Percentiles rank a stretch among this genome's conserved stretches.
phyloP scores from a whole-genome alignment of 176 grass and related monocot genomes.

The Pharus latifolius region DNA sequence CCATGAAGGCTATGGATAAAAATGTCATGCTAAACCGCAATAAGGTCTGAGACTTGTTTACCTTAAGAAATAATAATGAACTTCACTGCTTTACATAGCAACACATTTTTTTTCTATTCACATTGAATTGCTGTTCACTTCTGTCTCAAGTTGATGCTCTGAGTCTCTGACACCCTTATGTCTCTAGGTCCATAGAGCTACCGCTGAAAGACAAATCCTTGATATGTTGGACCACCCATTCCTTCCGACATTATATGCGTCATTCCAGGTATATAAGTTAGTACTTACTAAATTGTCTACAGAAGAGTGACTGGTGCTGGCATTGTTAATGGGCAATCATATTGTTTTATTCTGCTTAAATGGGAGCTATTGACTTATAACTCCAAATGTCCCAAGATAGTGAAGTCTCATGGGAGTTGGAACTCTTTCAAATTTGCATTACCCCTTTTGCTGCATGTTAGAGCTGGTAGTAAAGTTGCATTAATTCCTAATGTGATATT shows the following conservation, averaged over 20 bases:
- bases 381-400: background rate
- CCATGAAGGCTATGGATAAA: slow-evolving; percentile 98
- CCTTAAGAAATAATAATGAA: background rate
- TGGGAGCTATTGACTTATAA: background rate
- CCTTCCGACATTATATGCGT: slow-evolving; percentile 90
- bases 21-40: slow-evolving; percentile 83
- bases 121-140: background rate
- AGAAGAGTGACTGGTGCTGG: background rate
- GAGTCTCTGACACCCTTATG: slow-evolving; percentile 1
- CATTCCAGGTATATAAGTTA: slow-evolving; percentile 64
- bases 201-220: slow-evolving; percentile 75
- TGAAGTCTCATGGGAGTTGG: background rate
- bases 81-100: too few species aligned
- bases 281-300: background rate
- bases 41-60: slow-evolving; percentile 44
- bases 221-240: slow-evolving; percentile 93
- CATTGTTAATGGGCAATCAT: background rate
- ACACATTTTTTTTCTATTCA: too few species aligned
- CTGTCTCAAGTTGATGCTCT: background rate
- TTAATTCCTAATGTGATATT: background rate
- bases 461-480: too few species aligned
- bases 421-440: background rate
- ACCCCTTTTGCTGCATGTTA: too few species aligned
- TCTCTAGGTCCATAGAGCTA: slow-evolving; percentile 87
- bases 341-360: background rate